Conservation (phyloP, 805 yeast species). For the Yamadazyma nakazawae region DNA sequence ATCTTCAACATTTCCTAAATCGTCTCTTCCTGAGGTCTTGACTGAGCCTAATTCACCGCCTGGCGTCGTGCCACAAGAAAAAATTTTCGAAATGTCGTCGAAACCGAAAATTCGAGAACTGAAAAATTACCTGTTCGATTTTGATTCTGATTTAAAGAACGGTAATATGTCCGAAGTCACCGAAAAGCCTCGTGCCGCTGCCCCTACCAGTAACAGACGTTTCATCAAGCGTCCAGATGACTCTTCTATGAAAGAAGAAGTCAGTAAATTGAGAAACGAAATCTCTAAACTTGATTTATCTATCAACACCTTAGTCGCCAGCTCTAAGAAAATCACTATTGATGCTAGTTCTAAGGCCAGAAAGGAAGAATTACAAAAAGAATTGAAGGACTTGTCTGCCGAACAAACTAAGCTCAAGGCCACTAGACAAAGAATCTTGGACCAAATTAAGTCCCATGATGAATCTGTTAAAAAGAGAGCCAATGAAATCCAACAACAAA, state of each 20-base stretch:
- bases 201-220: conserved; percentile 35
- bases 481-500: conserved; percentile 66
- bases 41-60: neutral
- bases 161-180: conserved; percentile 7
- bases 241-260: conserved; percentile 55
- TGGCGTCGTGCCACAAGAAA: conserved; percentile 4
- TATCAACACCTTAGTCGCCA: conserved; percentile 49
- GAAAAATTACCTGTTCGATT: conserved; percentile 4
- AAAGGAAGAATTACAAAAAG: conserved; percentile 31
- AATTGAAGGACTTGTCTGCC: conserved; percentile 40
- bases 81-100: conserved; percentile 3
- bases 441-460: conserved; percentile 72
- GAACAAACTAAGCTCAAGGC: conserved; percentile 48
- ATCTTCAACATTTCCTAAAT: too few species aligned
- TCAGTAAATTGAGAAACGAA: conserved; percentile 54
- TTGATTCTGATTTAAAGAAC: neutral
- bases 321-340: conserved; percentile 43
- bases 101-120: neutral
- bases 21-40: too few species aligned
- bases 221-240: conserved; percentile 76
- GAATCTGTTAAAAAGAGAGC: conserved; percentile 68
- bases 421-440: conserved; percentile 52
- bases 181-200: conserved; percentile 8
- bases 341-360: conserved; percentile 29
- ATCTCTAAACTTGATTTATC: conserved; percentile 60